phyloP scores from a whole-genome alignment of 345 rosid species.

The Linum lewisii region DNA sequence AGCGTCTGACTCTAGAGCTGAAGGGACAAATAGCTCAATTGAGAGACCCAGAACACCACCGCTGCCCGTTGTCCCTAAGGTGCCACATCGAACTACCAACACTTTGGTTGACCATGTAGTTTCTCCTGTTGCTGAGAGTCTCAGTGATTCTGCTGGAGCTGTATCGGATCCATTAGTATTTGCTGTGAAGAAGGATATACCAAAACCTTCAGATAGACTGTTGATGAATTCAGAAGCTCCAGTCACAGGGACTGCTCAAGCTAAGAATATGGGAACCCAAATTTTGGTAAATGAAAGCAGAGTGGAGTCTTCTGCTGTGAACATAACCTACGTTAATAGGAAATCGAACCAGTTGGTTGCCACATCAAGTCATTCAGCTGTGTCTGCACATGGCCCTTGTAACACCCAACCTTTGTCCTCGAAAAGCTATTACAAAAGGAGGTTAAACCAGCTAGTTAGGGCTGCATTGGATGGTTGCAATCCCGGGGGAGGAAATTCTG shows the following conservation, averaged over 20 bases:
- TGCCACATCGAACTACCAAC: constrained; percentile 25
- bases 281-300: constrained; percentile 30
- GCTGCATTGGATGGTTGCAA: constrained; percentile 36
- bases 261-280: constrained; percentile 26
- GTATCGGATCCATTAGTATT: constrained; percentile 30
- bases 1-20: constrained; percentile 30
- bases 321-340: constrained; percentile 53
- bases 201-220: constrained; percentile 30
- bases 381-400: constrained; percentile 23
- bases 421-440: constrained; percentile 73
- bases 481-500: constrained; percentile 22
- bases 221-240: constrained; percentile 28
- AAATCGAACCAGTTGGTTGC: constrained; percentile 86
- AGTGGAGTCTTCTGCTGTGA: constrained; percentile 29
- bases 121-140: constrained; percentile 36
- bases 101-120: constrained; percentile 25
- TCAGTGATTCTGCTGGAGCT: constrained; percentile 28
- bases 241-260: constrained; percentile 29
- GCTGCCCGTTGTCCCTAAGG: constrained; percentile 29
- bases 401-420: constrained; percentile 29
- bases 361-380: constrained; percentile 31
- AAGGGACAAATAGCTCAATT: constrained; percentile 25
- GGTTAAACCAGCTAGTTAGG: constrained; percentile 76
- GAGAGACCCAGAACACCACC: constrained; percentile 55
- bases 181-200: constrained; percentile 29